Base-by-base conservation (phyloP, 2,329 filamentous ascomycete genomes). In the Pseudogymnoascus sp. region DNA sequence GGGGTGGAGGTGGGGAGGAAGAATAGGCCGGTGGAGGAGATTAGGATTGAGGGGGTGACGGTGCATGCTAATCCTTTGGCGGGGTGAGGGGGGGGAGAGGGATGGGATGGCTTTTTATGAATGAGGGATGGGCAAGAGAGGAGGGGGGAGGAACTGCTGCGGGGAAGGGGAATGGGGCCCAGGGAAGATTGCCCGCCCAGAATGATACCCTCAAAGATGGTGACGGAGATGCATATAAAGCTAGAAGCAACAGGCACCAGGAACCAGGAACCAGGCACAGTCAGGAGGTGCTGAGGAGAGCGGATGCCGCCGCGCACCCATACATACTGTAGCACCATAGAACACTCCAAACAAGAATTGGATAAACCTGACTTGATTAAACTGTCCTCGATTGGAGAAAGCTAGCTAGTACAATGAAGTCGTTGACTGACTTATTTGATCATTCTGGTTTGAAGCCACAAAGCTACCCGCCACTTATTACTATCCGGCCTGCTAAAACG, bases 51-150 rank as follows among this genome's bases (percentile, higher is more conserved):
- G 69, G 81, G 75, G 7, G 80, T 92, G 25, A 88, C 86, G 1
- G 81, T 93, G 2, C 90, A 93, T 74, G 89, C 90, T 15, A 94
- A 94, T 69, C 90, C 90, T 0, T 71, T 93, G 65, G 89, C 90
- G 37, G 37, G 37, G 37, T 40, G 37, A 40, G 15, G 15, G 37
- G 15, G n/a, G 15, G 37, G 8, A 21, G 37, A 21, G 2, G 15
- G 37, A 18, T 40, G 37, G 9, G n/a, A n/a, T n/a, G n/a, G n/a
- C n/a, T n/a, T 40, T 10, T 18, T 40, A 10, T 40, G 37, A 40
- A 40, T n/a, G 15, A 1, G 15, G 15, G 15, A 9, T 7, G 37
- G 37, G 7, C 37, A 40, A 40, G 15, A 40, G 15, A 3, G 37
- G 35, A 15, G 37, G 37, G 15, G 37, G 10, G 7, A 5, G 5